These are phyloP conservation scores for Scutellaria galericulata DNA, from an alignment of 257 asterid species.

Conservation along the genomic window DNA sequence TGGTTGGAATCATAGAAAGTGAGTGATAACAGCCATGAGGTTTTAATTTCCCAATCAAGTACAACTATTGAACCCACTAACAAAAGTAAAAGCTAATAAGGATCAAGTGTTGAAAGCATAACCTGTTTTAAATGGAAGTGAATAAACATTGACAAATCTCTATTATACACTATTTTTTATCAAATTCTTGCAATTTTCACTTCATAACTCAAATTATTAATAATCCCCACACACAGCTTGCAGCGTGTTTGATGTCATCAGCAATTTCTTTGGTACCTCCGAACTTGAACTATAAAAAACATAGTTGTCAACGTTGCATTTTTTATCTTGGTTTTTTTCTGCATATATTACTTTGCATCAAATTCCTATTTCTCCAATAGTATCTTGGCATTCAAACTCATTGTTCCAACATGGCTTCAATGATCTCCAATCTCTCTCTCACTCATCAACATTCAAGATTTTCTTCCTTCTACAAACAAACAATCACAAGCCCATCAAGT, in stretches of 20 bases:
- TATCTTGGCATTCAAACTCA: not conserved
- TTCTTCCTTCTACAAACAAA: slow-evolving; percentile 30
- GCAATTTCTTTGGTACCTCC: slow-evolving; percentile 34
- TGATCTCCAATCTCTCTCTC: slow-evolving; percentile 35
- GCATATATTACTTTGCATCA: slow-evolving; percentile 32
- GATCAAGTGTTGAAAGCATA: not conserved
- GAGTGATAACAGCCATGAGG: slow-evolving; percentile 36
- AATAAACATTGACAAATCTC: not conserved
- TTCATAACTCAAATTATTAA: no score
- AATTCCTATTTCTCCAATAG: slow-evolving; percentile 9
- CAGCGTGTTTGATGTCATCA: slow-evolving; percentile 7
- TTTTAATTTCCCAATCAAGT: slow-evolving; percentile 22
- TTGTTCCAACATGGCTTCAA: slow-evolving; percentile 47
- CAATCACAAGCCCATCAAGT: slow-evolving; percentile 26
- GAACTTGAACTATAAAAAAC: slow-evolving; percentile 31
- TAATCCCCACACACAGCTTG: no score
- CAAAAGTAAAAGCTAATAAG: slow-evolving; percentile 29
- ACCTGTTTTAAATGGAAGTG: slow-evolving; percentile 16
- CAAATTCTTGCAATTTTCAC: slow-evolving; percentile 10
- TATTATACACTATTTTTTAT: not conserved
- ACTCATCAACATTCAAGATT: slow-evolving; percentile 41
- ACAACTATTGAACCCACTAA: slow-evolving; percentile 24
- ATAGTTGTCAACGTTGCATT: slow-evolving; percentile 39
- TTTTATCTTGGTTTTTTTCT: slow-evolving; percentile 39
- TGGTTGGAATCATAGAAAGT: not conserved